Evolutionary conservation across 257 asterid species (phyloP).

Genomic region (Solanum medicagineum): DNA sequence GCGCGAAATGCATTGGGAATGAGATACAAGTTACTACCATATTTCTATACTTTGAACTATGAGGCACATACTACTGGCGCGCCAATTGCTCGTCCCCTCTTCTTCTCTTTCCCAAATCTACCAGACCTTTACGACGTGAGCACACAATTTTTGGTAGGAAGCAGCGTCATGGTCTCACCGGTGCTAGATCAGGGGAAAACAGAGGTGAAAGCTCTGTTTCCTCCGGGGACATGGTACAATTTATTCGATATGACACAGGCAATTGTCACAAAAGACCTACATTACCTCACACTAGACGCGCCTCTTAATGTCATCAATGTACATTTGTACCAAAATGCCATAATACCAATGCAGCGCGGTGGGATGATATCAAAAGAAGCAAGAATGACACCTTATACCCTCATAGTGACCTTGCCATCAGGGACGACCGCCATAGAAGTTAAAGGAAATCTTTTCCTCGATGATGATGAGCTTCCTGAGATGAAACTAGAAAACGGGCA

Average conservation of each 20-base stretch:
- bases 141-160: conserved; percentile 49
- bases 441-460: conserved; percentile 46
- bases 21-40: conserved; percentile 46
- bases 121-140: conserved; percentile 27
- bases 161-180: conserved; percentile 45
- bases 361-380: conserved; percentile 45
- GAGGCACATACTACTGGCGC: conserved; percentile 42
- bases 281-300: conserved; percentile 27
- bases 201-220: conserved; percentile 42
- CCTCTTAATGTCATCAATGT: conserved; percentile 42
- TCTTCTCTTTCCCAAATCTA: conserved; percentile 50
- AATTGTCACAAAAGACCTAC: conserved; percentile 12
- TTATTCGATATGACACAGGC: conserved; percentile 36
- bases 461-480: conserved; percentile 44
- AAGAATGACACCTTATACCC: conserved; percentile 26
- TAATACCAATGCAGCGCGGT: conserved; percentile 47
- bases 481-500: conserved; percentile 24
- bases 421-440: conserved; percentile 1
- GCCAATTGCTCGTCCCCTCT: conserved; percentile 56
- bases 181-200: conserved; percentile 30
- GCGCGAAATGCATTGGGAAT: conserved; percentile 45
- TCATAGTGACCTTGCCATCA: conserved; percentile 24
- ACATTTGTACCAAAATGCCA: conserved; percentile 36
- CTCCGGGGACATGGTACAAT: conserved; percentile 55
- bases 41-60: conserved; percentile 47